Base-by-base conservation (phyloP, 2,329 filamentous ascomycete species). In the Fusarium zealandicum region DNA sequence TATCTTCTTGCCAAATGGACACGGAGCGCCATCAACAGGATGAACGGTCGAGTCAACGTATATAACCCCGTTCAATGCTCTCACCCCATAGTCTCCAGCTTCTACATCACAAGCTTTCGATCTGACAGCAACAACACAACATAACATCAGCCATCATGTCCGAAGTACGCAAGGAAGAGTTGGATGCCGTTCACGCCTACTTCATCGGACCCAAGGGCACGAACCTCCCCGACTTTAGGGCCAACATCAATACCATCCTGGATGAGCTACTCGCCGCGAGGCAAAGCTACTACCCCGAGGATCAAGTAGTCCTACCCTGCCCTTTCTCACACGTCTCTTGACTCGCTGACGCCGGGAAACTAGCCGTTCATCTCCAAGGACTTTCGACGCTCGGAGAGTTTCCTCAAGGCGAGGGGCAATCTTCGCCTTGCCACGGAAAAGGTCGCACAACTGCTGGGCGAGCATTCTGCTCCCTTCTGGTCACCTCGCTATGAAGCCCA, bases 401-500 rank as follows among this genome's bases (percentile, higher is more conserved):
- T 78, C 55, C 51, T 68, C 4, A 59, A 69, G 6, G 67, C 69
- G 1, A 72, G 70, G 20, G 54, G 65, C 1, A 73, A 72, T 37
- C 66, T 79, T 14, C 61, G 63, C 16, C 69, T 68, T 9, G 73
- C 72, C 3, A 69, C 78, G 2, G 54, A 66, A 28, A 70, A 69
- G 37, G 70, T 73, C 1, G 70, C 75, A 4, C 61, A 72, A 3
- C 62, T 78, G 9, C 61, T 80, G 3, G 76, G 75, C n/a, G 67
- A 72, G 35, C 71, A 74, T 41, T 78, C 75, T 1, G 74, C 79
- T 6, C 78, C 78, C 0, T 80, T 77, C 58, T 80, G 76, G 74
- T 77, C 72, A 1, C 75, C 78, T 1, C 71, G 76, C 0, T 81
- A 81, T 61, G 70, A 77, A 39, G 78, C 69, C 4, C 78, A 81